These are phyloP conservation scores for Pseudocercospora eumusae DNA, from an alignment of 2,329 filamentous ascomycete species.

Conservation along the genomic window DNA sequence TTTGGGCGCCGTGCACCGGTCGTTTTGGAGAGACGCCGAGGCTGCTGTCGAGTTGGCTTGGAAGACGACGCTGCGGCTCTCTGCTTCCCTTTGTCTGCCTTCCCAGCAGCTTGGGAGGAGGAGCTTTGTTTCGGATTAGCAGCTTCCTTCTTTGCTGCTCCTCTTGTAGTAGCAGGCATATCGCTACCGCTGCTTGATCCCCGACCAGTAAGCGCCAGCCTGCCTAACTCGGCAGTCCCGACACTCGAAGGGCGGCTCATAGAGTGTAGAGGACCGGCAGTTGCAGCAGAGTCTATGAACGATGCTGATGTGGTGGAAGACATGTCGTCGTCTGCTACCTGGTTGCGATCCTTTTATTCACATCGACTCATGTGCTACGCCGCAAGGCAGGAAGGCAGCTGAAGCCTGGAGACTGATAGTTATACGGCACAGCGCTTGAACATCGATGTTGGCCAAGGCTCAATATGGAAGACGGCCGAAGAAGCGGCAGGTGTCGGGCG, in stretches of 20 bases:
- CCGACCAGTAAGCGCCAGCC: slow-evolving; percentile 17
- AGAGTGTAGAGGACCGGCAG: slow-evolving; percentile 11
- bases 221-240: slow-evolving; percentile 26
- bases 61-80: slow-evolving; percentile 16
- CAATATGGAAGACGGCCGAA: slow-evolving; percentile 23
- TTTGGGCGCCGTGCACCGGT: neutral
- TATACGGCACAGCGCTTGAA: slow-evolving; percentile 18
- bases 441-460: slow-evolving; percentile 4
- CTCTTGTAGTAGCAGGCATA: slow-evolving; percentile 25
- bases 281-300: slow-evolving; percentile 14
- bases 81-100: slow-evolving; percentile 14
- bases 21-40: slow-evolving; percentile 5
- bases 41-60: slow-evolving; percentile 1
- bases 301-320: slow-evolving; percentile 18
- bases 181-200: slow-evolving; percentile 16
- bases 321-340: slow-evolving; percentile 14
- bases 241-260: slow-evolving; percentile 25
- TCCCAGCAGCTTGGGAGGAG: slow-evolving; percentile 11
- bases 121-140: slow-evolving; percentile 14
- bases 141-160: slow-evolving; percentile 21
- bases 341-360: slow-evolving; percentile 11
- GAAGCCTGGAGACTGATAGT: slow-evolving; percentile 12
- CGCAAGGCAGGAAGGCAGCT: slow-evolving; percentile 14
- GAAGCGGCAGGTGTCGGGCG: slow-evolving; percentile 25
- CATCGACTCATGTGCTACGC: slow-evolving; percentile 19